Evolutionary conservation across 2,329 filamentous ascomycete genomes (phyloP).

Genomic region (Colletotrichum sp.): DNA sequence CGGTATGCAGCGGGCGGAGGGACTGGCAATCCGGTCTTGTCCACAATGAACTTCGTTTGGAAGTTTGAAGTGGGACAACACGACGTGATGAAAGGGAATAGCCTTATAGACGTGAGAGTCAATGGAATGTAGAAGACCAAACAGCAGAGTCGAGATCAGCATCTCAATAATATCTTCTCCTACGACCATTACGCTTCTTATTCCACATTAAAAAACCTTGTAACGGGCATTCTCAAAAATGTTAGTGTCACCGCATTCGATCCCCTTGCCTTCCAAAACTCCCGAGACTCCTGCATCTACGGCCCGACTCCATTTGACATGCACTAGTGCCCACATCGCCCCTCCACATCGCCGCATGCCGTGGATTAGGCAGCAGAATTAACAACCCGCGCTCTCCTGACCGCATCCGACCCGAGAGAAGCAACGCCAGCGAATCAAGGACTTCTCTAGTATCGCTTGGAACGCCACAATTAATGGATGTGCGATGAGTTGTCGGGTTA

Average conservation of each 20-base stretch:
- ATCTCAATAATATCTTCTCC: neutral
- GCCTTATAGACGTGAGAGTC: neutral
- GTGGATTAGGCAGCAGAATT: constrained; percentile 13
- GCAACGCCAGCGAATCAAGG: neutral
- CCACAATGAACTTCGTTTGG: neutral
- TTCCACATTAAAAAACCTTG: neutral
- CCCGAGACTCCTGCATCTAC: neutral
- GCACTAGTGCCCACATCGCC: neutral
- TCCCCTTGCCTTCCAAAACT: neutral
- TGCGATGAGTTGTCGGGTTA: neutral
- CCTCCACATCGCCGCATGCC: neutral
- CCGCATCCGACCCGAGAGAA: neutral
- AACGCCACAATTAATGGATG: neutral
- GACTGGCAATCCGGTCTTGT: neutral
- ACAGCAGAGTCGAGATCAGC: neutral
- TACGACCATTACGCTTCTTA: neutral
- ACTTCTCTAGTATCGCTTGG: neutral
- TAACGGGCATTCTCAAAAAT: neutral
- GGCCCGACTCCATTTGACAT: neutral
- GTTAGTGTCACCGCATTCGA: neutral
- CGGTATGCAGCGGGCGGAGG: neutral
- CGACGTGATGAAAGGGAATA: neutral
- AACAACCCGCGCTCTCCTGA: neutral
- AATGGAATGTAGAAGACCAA: neutral
- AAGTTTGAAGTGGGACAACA: neutral